Conservation (phyloP, 345 rosid genomes). For the Gossypium bickii region DNA sequence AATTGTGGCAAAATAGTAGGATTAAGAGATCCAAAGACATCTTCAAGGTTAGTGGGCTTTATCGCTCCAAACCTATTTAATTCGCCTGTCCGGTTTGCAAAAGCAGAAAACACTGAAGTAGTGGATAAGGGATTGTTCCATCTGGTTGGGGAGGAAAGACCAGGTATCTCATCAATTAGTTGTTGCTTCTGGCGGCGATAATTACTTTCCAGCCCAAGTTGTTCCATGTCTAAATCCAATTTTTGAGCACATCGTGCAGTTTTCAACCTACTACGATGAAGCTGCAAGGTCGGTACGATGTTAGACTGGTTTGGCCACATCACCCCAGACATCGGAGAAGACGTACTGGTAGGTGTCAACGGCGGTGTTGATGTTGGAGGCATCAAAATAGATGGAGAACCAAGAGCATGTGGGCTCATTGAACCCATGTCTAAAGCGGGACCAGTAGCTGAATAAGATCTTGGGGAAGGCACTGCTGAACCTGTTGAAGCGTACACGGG, state of each 20-base stretch:
- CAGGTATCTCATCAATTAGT: constrained; percentile 48
- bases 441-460: constrained; percentile 49
- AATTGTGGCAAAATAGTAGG: constrained; percentile 36
- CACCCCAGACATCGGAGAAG: constrained; percentile 49
- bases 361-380: constrained; percentile 61
- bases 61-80: constrained; percentile 53
- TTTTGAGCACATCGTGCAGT: constrained; percentile 56
- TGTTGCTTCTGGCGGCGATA: constrained; percentile 32
- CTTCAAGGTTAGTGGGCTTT: constrained; percentile 19
- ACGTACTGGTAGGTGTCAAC: constrained; percentile 52
- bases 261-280: constrained; percentile 76
- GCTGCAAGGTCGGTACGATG: constrained; percentile 53
- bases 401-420: constrained; percentile 52
- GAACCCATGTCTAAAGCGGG: constrained; percentile 59
- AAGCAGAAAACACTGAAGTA: constrained; percentile 38
- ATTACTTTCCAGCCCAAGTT: constrained; percentile 32
- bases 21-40: constrained; percentile 23
- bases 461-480: constrained; percentile 77
- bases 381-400: constrained; percentile 42
- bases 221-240: constrained; percentile 50
- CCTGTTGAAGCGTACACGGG: constrained; percentile 86
- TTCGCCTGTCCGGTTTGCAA: constrained; percentile 38
- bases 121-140: constrained; percentile 51
- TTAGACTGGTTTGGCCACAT: constrained; percentile 56
- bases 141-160: constrained; percentile 52